These are phyloP conservation scores for Claviceps fusiformis DNA, from an alignment of 2,329 filamentous ascomycete genomes.

Conservation along the genomic window DNA sequence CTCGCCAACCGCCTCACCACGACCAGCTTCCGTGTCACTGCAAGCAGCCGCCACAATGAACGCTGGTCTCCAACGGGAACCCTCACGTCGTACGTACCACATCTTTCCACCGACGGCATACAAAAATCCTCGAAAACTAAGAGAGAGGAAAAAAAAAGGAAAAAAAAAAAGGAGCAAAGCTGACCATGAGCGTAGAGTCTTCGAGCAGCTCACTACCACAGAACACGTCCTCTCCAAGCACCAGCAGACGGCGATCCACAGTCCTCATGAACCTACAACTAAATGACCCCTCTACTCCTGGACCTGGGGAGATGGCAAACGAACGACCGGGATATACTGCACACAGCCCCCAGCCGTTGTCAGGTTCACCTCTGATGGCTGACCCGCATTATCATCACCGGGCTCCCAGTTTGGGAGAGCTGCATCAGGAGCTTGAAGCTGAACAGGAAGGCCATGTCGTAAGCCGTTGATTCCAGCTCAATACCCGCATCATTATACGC, in stretches of 20 bases:
- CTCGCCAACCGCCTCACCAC: conserved; percentile 46
- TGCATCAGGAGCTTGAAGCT: conserved; percentile 66
- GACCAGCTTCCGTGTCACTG: conserved; percentile 55
- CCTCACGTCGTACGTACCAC: conserved; percentile 35
- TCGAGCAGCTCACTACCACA: conserved; percentile 38
- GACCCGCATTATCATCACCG: conserved; percentile 55
- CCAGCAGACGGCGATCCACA: conserved; percentile 49
- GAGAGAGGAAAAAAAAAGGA: not conserved
- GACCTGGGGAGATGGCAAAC: conserved; percentile 55
- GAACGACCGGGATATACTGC: conserved; percentile 18
- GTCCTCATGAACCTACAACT: conserved; percentile 61
- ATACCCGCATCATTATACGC: conserved; percentile 4
- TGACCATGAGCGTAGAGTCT: conserved; percentile 23
- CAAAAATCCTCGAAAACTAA: not conserved
- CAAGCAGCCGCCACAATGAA: conserved; percentile 69
- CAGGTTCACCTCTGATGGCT: conserved; percentile 31
- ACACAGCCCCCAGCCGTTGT: conserved; percentile 31
- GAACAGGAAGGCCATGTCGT: conserved; percentile 70
- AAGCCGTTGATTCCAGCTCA: conserved; percentile 17
- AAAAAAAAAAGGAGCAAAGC: not conserved
- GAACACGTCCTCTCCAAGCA: conserved; percentile 29
- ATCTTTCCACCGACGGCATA: not conserved
- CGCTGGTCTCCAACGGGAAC: conserved; percentile 56
- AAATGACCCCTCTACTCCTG: conserved; percentile 55
- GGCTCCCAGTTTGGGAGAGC: conserved; percentile 58